These are phyloP conservation scores for Poronia punctata DNA, from an alignment of 495 filamentous ascomycete species.

Conservation along the genomic window DNA sequence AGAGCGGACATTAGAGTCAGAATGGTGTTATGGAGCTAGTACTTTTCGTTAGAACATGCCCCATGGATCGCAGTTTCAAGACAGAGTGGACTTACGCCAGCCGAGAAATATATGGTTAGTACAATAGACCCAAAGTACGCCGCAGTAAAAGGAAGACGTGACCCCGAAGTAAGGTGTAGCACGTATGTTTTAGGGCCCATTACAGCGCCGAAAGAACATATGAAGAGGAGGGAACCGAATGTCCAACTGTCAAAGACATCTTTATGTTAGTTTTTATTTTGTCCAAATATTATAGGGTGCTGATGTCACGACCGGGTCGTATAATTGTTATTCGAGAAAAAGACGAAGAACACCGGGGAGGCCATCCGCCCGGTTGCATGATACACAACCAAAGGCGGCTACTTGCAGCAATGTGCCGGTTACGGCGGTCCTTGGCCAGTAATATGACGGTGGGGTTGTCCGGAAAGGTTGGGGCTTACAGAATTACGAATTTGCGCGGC, in stretches of 20 bases:
- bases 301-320: constrained; percentile 4
- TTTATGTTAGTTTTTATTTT: constrained; percentile 9
- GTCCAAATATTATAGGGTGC: too few species aligned
- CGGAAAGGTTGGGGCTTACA: constrained; percentile 61
- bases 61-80: not conserved
- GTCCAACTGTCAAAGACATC: constrained; percentile 64
- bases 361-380: constrained; percentile 21
- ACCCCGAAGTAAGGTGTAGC: constrained; percentile 75
- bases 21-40: constrained; percentile 67
- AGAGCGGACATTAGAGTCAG: constrained; percentile 80
- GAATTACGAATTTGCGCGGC: constrained; percentile 88
- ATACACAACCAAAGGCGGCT: constrained; percentile 24
- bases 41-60: constrained; percentile 18
- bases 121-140: constrained; percentile 94
- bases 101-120: constrained; percentile 82
- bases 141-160: constrained; percentile 87
- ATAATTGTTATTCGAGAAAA: too few species aligned
- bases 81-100: constrained; percentile 64
- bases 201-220: constrained; percentile 87
- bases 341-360: constrained; percentile 15
- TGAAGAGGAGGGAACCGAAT: constrained; percentile 81
- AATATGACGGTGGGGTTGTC: too few species aligned
- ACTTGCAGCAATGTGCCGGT: constrained; percentile 22
- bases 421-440: too few species aligned
- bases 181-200: constrained; percentile 81